Evolutionary conservation across 257 asterid species (phyloP).

Genomic region (Petrea volubilis): DNA sequence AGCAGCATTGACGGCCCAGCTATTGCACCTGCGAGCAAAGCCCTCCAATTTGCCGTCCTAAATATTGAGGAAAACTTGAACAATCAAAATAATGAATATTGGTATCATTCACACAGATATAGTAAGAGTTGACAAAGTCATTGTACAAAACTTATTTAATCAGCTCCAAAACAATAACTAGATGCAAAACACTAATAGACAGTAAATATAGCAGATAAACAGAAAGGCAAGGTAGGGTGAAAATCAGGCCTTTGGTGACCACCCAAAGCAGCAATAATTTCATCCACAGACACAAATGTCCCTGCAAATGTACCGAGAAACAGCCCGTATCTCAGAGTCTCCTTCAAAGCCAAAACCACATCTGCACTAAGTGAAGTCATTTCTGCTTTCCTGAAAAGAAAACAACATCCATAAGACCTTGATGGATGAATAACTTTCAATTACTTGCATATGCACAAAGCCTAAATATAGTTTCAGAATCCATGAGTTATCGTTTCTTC

Average conservation of each 20-base stretch:
- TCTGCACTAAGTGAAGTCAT: constrained; percentile 78
- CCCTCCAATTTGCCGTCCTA: constrained; percentile 98
- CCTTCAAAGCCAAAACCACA: constrained; percentile 75
- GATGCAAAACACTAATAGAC: background rate
- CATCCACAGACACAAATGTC: constrained; percentile 95
- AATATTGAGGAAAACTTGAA: constrained; percentile 28
- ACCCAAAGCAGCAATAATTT: constrained; percentile 72
- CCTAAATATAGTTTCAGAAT: background rate
- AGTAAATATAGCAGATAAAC: background rate
- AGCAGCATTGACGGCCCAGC: constrained; percentile 97
- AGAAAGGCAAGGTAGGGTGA: background rate
- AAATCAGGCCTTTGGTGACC: constrained; percentile 85
- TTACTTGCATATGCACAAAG: constrained; percentile 1
- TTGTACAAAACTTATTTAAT: background rate
- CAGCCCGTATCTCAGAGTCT: constrained; percentile 88
- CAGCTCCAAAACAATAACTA: background rate
- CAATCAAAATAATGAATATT: constrained; percentile 5
- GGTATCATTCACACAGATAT: background rate
- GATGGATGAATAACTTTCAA: constrained; percentile 5
- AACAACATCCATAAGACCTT: constrained; percentile 15
- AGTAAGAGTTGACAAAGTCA: background rate
- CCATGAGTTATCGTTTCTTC: background rate
- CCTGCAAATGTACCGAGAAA: constrained; percentile 97
- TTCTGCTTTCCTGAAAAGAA: constrained; percentile 61
- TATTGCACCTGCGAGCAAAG: constrained; percentile 89